These are phyloP conservation scores for Beauveria australis DNA, from an alignment of 2,329 filamentous ascomycete genomes.

Conservation along the genomic window DNA sequence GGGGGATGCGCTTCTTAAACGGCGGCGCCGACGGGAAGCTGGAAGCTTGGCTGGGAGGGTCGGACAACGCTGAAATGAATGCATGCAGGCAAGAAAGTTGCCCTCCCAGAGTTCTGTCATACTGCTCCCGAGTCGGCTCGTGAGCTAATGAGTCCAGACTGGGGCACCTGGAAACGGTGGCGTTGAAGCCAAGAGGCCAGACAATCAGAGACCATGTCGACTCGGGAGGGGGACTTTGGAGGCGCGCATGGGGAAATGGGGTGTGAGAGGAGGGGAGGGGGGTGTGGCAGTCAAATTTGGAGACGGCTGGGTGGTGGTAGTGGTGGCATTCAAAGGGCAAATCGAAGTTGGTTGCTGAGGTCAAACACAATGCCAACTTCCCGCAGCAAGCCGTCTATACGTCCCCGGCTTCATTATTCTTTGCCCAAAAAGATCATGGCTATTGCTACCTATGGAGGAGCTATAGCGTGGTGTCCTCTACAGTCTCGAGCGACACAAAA, in stretches of 20 bases:
- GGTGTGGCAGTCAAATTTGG: background rate
- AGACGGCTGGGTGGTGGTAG: background rate
- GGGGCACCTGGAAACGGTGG: conserved; percentile 11
- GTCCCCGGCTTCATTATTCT: background rate
- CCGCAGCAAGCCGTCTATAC: background rate
- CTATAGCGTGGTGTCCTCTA: background rate
- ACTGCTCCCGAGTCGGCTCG: conserved; percentile 8
- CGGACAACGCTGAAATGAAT: conserved; percentile 4
- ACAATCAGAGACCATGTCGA: conserved; percentile 7
- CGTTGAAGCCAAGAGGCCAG: conserved; percentile 10
- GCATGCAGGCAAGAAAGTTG: background rate
- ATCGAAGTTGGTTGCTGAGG: background rate
- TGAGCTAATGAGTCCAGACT: conserved; percentile 10
- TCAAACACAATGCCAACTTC: background rate
- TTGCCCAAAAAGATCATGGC: background rate
- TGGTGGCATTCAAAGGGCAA: background rate
- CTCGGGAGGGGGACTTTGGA: conserved; percentile 10
- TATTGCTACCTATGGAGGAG: too few species aligned
- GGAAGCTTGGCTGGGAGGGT: conserved; percentile 7
- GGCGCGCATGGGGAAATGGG: background rate
- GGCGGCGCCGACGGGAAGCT: background rate
- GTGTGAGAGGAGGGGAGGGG: background rate
- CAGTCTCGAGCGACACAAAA: background rate
- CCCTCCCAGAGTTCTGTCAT: background rate
- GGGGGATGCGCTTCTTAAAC: conserved; percentile 8